Conservation (phyloP, 2,329 filamentous ascomycete genomes). For the Volutella citrinella region DNA sequence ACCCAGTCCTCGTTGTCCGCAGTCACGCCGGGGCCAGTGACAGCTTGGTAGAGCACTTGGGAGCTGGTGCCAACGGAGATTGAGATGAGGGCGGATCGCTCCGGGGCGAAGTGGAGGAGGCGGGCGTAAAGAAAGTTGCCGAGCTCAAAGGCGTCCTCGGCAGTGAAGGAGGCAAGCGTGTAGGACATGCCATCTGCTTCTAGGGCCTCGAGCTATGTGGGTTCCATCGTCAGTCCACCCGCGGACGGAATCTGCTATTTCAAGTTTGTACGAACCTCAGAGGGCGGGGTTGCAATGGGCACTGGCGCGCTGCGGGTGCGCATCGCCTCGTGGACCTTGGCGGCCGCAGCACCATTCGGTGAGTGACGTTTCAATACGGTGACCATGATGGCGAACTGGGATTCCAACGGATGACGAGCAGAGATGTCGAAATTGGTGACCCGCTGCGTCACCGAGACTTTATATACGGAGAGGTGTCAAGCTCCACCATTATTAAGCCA, state of each 20-base stretch:
- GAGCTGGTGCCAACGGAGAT: slow-evolving; percentile 57
- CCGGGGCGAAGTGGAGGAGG: slow-evolving; percentile 48
- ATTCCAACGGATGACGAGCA: background rate
- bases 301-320: background rate
- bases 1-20: slow-evolving; percentile 74
- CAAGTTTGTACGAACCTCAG: background rate
- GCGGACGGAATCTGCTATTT: no score
- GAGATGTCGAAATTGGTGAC: no score
- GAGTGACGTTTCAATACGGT: background rate
- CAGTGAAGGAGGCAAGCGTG: slow-evolving; percentile 54
- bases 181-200: slow-evolving; percentile 41
- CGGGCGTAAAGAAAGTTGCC: slow-evolving; percentile 62
- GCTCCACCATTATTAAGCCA: no score
- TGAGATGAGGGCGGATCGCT: slow-evolving; percentile 55
- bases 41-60: slow-evolving; percentile 68
- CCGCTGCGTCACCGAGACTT: no score
- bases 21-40: slow-evolving; percentile 62
- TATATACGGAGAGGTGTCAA: no score
- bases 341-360: background rate
- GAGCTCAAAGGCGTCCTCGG: slow-evolving; percentile 62
- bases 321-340: background rate
- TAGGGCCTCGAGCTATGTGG: slow-evolving; percentile 24
- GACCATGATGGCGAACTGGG: background rate
- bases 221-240: no score
- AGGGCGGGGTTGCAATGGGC: background rate